phyloP scores from a whole-genome alignment of 1,139 yeast species.

The Hyphopichia khmerensis region DNA sequence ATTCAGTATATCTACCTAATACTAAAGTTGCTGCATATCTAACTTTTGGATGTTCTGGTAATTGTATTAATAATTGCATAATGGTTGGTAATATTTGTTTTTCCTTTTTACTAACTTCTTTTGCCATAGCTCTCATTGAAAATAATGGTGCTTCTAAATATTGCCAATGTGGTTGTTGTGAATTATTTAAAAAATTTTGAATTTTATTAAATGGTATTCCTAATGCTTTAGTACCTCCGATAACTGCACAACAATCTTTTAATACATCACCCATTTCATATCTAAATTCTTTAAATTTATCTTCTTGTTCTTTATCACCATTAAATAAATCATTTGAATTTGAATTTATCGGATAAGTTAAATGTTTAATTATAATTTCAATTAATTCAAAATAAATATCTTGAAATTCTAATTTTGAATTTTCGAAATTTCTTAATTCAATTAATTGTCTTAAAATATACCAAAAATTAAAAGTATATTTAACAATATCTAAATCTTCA shows the following conservation, averaged over 20 bases:
- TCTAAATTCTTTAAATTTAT: constrained; percentile 88
- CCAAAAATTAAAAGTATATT: constrained; percentile 93
- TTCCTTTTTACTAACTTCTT: constrained; percentile 74
- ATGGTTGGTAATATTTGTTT: constrained; percentile 72
- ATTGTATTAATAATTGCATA: constrained; percentile 63
- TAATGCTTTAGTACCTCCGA: constrained; percentile 73
- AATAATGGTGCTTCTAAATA: constrained; percentile 87
- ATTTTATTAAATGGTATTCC: constrained; percentile 58
- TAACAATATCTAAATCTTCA: constrained; percentile 83
- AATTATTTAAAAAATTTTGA: constrained; percentile 19
- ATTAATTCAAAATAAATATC: constrained; percentile 67
- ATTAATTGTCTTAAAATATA: constrained; percentile 74
- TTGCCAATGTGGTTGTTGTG: constrained; percentile 64
- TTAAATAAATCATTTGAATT: constrained; percentile 37
- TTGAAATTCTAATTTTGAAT: constrained; percentile 54
- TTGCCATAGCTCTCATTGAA: constrained; percentile 91
- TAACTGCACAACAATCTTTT: constrained; percentile 90
- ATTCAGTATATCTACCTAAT: constrained; percentile 89
- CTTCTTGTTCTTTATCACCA: constrained; percentile 80
- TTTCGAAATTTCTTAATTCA: constrained; percentile 59
- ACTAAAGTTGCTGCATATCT: constrained; percentile 92
- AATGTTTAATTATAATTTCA: constrained; percentile 64
- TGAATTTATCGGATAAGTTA: constrained; percentile 68
- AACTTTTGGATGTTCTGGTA: constrained; percentile 85
- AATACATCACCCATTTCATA: constrained; percentile 97